A percentile compares a stretch with the other conserved stretches of the same genome.
Conservation (phyloP, 805 yeast species). For the Pichia occidentalis region DNA sequence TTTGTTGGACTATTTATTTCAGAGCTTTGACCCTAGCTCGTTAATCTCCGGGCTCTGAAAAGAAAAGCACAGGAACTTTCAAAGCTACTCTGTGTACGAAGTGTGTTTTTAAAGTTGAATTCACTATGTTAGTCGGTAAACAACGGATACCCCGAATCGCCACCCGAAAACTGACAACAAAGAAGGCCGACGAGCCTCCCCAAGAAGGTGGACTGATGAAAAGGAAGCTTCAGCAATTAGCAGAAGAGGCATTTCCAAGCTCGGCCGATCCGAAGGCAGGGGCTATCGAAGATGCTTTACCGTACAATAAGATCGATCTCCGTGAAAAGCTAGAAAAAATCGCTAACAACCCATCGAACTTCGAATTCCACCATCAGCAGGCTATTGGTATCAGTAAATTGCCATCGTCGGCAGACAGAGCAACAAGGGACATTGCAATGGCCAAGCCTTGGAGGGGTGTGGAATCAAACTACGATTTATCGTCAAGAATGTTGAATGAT, state of each 20-base stretch:
- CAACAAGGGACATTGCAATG: constrained; percentile 42
- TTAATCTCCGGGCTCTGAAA: too few relatives aligned
- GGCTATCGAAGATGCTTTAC: constrained; percentile 21
- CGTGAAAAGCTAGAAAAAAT: constrained; percentile 25
- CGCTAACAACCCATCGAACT: constrained; percentile 23
- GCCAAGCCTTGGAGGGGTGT: constrained; percentile 55
- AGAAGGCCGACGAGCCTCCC: too few relatives aligned
- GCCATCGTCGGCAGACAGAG: constrained; percentile 40
- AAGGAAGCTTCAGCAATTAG: constrained; percentile 34
- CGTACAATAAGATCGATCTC: constrained; percentile 18
- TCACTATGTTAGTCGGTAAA: background rate
- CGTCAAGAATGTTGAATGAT: constrained; percentile 52
- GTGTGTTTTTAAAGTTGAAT: background rate
- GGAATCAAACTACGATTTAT: constrained; percentile 41
- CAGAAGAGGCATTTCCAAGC: constrained; percentile 35
- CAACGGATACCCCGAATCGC: too few relatives aligned
- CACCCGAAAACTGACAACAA: too few relatives aligned
- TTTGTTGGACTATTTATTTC: too few relatives aligned
- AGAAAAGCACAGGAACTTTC: background rate
- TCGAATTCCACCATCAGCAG: constrained; percentile 34
- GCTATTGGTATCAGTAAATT: constrained; percentile 36
- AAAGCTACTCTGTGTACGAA: background rate
- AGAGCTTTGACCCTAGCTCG: too few relatives aligned
- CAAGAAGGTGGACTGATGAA: constrained; percentile 27
- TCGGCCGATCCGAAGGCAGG: constrained; percentile 34